Evolutionary conservation across 805 yeast genomes (phyloP).

Genomic region (Lipomyces chichibuensis): DNA sequence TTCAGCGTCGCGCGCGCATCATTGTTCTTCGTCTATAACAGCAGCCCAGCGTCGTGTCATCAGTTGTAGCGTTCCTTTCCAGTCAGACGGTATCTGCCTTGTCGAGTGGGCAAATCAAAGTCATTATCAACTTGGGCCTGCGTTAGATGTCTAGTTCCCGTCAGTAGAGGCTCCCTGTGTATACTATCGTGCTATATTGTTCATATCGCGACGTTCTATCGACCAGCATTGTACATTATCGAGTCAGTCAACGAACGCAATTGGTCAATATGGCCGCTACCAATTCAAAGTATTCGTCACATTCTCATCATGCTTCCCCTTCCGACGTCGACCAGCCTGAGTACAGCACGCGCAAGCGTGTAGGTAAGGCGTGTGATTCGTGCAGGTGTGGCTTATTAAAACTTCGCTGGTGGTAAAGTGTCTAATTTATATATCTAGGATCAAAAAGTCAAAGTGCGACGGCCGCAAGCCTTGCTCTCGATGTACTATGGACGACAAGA

Average conservation of each 20-base stretch:
- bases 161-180: neutral
- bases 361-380: slow-evolving; percentile 57
- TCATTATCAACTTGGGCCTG: neutral
- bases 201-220: neutral
- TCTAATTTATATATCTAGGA: slow-evolving; percentile 6
- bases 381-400: slow-evolving; percentile 43
- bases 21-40: neutral
- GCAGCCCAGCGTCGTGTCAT: neutral
- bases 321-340: slow-evolving; percentile 25
- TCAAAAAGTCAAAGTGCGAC: slow-evolving; percentile 45
- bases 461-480: slow-evolving; percentile 56
- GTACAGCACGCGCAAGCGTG: slow-evolving; percentile 42
- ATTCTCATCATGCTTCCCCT: slow-evolving; percentile 13
- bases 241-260: neutral
- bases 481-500: slow-evolving; percentile 58
- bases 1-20: slow-evolving; percentile 2
- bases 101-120: neutral
- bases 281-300: neutral
- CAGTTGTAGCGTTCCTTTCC: neutral
- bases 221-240: neutral
- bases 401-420: neutral
- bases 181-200: neutral
- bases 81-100: neutral
- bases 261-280: neutral
- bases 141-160: neutral